Evolutionary conservation across 2,329 filamentous ascomycete species (phyloP).

Genomic region (Arachnomyces sp.): DNA sequence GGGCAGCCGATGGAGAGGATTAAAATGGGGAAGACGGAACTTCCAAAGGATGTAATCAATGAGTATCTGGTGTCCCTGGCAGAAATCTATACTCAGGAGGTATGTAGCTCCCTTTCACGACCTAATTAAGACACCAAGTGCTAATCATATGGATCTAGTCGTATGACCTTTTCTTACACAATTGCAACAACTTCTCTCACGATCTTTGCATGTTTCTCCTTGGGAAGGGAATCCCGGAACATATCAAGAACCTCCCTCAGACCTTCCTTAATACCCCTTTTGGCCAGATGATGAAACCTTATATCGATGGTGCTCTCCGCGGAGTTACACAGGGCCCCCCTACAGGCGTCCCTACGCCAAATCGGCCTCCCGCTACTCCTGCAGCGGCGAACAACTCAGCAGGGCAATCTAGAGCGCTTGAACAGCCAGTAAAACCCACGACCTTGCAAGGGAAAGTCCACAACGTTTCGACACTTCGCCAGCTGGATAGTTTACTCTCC

Average conservation of each 20-base stretch:
- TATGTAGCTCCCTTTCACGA: slow-evolving; percentile 24
- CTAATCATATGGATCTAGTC: slow-evolving; percentile 44
- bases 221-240: slow-evolving; percentile 76
- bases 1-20: slow-evolving; percentile 73
- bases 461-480: slow-evolving; percentile 50
- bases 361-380: slow-evolving; percentile 11
- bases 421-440: slow-evolving; percentile 6
- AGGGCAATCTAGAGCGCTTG: neutral
- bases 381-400: too few species aligned
- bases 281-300: slow-evolving; percentile 77
- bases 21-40: slow-evolving; percentile 64
- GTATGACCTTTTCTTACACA: slow-evolving; percentile 83
- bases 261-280: slow-evolving; percentile 80
- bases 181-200: slow-evolving; percentile 97
- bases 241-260: slow-evolving; percentile 78
- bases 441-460: slow-evolving; percentile 46
- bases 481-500: slow-evolving; percentile 55
- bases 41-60: slow-evolving; percentile 72
- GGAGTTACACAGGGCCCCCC: slow-evolving; percentile 55
- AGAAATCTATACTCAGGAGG: slow-evolving; percentile 73
- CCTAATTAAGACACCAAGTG: slow-evolving; percentile 1
- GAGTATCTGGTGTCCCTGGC: slow-evolving; percentile 83
- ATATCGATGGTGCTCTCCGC: slow-evolving; percentile 59
- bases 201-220: slow-evolving; percentile 84
- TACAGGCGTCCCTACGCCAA: slow-evolving; percentile 23